Evolutionary conservation across 768 basidiomycete genomes (phyloP).

Genomic region (Pleurotus salmoneostramineus): DNA sequence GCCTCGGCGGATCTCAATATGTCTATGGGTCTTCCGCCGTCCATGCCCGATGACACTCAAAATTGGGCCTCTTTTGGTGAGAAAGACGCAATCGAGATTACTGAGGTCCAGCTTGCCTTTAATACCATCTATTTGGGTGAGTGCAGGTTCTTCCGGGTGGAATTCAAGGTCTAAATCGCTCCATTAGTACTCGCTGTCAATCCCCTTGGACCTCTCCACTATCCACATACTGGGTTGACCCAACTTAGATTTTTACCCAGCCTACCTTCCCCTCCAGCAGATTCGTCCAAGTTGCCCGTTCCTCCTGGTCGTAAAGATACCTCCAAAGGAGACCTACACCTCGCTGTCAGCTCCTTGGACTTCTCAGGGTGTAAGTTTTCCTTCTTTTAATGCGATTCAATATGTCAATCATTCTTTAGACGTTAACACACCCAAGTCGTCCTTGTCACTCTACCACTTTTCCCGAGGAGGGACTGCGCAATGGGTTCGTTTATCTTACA

Average conservation of each 20-base stretch:
- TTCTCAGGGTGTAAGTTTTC: conserved; percentile 53
- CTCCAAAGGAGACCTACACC: conserved; percentile 33
- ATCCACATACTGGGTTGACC: conserved; percentile 30
- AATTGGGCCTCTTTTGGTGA: conserved; percentile 58
- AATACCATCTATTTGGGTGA: conserved; percentile 42
- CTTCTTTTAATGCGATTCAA: not conserved
- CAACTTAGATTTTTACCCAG: conserved; percentile 44
- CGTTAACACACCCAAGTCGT: conserved; percentile 32
- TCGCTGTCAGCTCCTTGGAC: conserved; percentile 53
- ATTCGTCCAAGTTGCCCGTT: conserved; percentile 15
- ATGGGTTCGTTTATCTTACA: conserved; percentile 34
- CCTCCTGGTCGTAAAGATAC: conserved; percentile 4
- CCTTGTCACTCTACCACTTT: conserved; percentile 30
- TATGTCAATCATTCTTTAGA: conserved; percentile 17
- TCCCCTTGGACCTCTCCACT: conserved; percentile 43
- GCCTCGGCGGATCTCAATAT: conserved; percentile 41
- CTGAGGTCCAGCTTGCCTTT: conserved; percentile 50
- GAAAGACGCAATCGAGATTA: conserved; percentile 57
- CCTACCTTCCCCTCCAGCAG: conserved; percentile 20
- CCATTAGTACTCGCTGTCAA: conserved; percentile 34
- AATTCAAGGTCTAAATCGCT: not conserved
- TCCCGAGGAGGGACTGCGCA: conserved; percentile 14
- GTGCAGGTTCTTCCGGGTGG: conserved; percentile 10
- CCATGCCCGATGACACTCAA: conserved; percentile 20
- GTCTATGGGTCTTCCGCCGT: conserved; percentile 22